phyloP scores from a whole-genome alignment of 2,329 filamentous ascomycete species.

The Xylariaceae sp. region DNA sequence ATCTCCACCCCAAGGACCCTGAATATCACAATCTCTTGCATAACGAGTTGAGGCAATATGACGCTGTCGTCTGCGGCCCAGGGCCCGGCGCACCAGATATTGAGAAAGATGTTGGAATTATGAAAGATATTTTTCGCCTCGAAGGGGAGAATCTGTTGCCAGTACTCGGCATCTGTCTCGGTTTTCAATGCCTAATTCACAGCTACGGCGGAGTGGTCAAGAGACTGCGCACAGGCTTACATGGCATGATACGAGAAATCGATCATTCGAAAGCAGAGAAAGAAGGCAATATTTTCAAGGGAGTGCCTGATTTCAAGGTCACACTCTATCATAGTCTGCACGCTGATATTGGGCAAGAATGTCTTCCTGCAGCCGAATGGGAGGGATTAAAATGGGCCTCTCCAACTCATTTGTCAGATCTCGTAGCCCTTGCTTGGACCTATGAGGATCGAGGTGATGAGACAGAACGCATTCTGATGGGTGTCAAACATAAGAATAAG shows the following conservation, averaged over 20 bases:
- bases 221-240: conserved; percentile 67
- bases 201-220: conserved; percentile 64
- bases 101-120: conserved; percentile 75
- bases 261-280: conserved; percentile 41
- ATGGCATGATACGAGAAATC: conserved; percentile 74
- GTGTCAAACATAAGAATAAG: conserved; percentile 59
- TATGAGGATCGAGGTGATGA: conserved; percentile 39
- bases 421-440: conserved; percentile 62
- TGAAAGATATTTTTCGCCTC: conserved; percentile 70
- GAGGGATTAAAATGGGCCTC: conserved; percentile 38
- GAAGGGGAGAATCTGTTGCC: conserved; percentile 59
- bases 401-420: conserved; percentile 33
- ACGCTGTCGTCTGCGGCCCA: conserved; percentile 85
- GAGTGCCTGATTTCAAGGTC: conserved; percentile 57
- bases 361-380: conserved; percentile 35
- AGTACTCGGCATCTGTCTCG: conserved; percentile 82
- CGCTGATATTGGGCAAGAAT: conserved; percentile 50
- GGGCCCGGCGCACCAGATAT: conserved; percentile 79
- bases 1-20: conserved; percentile 41
- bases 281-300: conserved; percentile 60
- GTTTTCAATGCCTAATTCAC: conserved; percentile 77
- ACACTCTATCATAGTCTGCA: conserved; percentile 73
- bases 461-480: conserved; percentile 67
- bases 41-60: conserved; percentile 56
- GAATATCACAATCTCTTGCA: conserved; percentile 45